Evolutionary conservation across 2,329 filamentous ascomycete genomes (phyloP), one percentile per base, ranked within the genome.

Genomic region (Trichoderma breve): DNA sequence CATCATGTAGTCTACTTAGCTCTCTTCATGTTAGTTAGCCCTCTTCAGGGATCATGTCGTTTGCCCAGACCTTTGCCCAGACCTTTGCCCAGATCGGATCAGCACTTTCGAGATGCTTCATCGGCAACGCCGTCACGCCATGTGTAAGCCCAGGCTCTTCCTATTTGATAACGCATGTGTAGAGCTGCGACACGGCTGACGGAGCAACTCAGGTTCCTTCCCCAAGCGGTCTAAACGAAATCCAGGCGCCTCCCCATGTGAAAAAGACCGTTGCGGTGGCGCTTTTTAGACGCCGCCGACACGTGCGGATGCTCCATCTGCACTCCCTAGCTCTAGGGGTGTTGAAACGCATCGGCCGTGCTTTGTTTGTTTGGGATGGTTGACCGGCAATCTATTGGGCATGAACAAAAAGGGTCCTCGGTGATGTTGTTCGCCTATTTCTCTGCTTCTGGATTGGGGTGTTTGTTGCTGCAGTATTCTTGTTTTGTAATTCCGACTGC

Each of bases 251-350:
- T 53, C 47, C 47, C 47, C 47, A 53, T 53, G 47, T 53, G 47
- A 24, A 53, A 21, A 6, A n/a, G 6, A 53, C 47, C 21, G 15
- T 18, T 58, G 18, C 24, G 24, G 64, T 58, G 64, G 64, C 64
- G 64, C 36, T 43, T 67, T 65, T 67, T 30, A 39, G 51, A 67
- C 24, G 64, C 64, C 34, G 64, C 39, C 24, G 53, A 55, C 51
- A 67, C 64, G 53, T 57, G 51, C 21, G 47, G 39, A 39, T 4
- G 64, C 21, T 24, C 14, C 34, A 36, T 36, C 14, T 15, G 5
- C 34, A 6, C 34, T 15, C 51, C 32, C 30, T 7, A n/a, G 51
- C 18, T 18, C 5, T 51, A 21, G 55, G 53, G 64, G 64, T 24
- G 24, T 30, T 39, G 64, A 57, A 30, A 30, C 26, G 9, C 34